A percentile compares a stretch with the other conserved stretches of the same genome.
Conservation (phyloP, 192 early-diverging fungal species). For the Entomortierella beljakovae region DNA sequence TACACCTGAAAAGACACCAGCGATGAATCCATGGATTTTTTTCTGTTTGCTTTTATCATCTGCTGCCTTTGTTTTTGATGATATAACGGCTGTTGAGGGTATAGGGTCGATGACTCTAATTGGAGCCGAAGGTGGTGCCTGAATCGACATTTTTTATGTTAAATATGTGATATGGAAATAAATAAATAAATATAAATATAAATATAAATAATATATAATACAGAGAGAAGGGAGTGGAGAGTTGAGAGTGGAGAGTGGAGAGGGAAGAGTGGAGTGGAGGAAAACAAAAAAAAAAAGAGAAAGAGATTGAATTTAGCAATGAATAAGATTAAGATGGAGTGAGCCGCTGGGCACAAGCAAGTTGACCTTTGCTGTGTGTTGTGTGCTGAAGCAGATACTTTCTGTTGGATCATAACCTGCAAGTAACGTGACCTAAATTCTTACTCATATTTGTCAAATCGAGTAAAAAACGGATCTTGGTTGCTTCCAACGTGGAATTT, state of each 20-base stretch:
- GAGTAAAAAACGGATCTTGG: too few species aligned
- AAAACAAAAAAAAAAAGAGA: not conserved
- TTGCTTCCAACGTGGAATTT: too few species aligned
- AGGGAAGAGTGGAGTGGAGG: conserved; percentile 6
- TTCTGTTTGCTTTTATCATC: conserved; percentile 52
- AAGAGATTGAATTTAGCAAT: too few species aligned
- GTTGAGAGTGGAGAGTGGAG: not conserved
- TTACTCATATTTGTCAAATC: too few species aligned
- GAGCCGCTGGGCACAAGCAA: too few species aligned
- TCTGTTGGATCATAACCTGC: too few species aligned
- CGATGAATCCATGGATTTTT: conserved; percentile 74
- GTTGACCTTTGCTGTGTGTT: too few species aligned
- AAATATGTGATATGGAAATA: too few species aligned
- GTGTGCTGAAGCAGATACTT: too few species aligned
- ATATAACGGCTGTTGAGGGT: not conserved
- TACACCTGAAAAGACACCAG: conserved; percentile 78
- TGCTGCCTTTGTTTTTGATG: not conserved
- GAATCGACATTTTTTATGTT: conserved; percentile 10
- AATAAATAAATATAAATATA: not conserved
- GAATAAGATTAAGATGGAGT: too few species aligned
- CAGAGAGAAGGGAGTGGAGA: not conserved
- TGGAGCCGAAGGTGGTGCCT: not conserved
- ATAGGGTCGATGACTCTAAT: not conserved
- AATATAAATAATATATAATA: not conserved
- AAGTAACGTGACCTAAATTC: too few species aligned